Evolutionary conservation across 2,329 filamentous ascomycete species (phyloP).

Genomic region (Kalmusia sp.): DNA sequence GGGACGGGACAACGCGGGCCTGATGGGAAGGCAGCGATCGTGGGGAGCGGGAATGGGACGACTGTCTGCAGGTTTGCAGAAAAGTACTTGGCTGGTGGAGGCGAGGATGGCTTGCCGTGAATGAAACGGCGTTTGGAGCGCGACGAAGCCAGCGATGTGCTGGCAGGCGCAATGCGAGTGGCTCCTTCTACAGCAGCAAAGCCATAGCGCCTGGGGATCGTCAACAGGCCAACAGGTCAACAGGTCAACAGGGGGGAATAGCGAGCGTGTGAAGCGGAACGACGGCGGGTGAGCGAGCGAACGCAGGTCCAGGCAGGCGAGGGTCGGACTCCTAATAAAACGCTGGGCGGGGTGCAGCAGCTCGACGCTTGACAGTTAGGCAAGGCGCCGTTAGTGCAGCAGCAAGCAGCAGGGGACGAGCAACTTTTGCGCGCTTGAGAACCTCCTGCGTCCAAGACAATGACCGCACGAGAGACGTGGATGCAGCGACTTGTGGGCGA

Average conservation of each 20-base stretch:
- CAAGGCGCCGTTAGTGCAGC: conserved; percentile 6
- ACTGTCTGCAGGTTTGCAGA: conserved; percentile 7
- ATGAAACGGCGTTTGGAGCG: conserved; percentile 26
- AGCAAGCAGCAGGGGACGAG: background rate
- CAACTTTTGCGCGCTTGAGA: too few relatives aligned
- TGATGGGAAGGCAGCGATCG: background rate
- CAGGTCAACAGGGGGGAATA: conserved; percentile 9
- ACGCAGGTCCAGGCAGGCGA: conserved; percentile 16
- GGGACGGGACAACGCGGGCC: background rate
- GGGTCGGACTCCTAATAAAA: conserved; percentile 16
- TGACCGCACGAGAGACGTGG: background rate
- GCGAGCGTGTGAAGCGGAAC: conserved; percentile 24
- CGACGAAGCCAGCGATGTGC: conserved; percentile 19
- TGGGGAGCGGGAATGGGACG: background rate
- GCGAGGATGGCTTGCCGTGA: conserved; percentile 24
- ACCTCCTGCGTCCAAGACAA: background rate
- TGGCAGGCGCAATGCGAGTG: conserved; percentile 22
- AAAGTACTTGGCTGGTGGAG: conserved; percentile 17
- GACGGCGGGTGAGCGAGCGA: conserved; percentile 5
- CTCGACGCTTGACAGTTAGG: conserved; percentile 7
- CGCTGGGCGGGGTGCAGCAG: conserved; percentile 14
- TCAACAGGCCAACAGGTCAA: too few relatives aligned
- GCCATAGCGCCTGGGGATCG: conserved; percentile 8
- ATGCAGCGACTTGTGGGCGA: background rate
- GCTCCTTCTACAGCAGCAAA: conserved; percentile 7